Percentiles rank a stretch among this genome's conserved stretches.
Conservation (phyloP, 164 flowering plant genomes). For the Magnolia sinica region DNA sequence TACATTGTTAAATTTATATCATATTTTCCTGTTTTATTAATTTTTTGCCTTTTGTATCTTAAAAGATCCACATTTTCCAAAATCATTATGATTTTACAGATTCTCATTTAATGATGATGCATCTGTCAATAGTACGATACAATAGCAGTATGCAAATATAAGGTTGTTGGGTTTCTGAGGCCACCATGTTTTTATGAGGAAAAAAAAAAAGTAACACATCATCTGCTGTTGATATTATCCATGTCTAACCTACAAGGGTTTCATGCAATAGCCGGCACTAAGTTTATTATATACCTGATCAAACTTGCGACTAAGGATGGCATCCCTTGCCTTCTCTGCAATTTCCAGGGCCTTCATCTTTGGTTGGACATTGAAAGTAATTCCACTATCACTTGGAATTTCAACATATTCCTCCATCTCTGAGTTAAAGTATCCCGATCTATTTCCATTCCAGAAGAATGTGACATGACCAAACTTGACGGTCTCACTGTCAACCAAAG, state of each 20-base stretch:
- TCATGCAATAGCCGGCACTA: not conserved
- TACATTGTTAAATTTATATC: too few species aligned
- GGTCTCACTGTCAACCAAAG: conserved; percentile 62
- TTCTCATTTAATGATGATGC: too few species aligned
- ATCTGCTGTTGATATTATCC: too few species aligned
- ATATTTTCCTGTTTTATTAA: too few species aligned
- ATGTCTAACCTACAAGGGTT: not conserved
- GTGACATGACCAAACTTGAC: conserved; percentile 99
- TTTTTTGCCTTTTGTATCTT: too few species aligned
- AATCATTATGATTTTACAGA: too few species aligned
- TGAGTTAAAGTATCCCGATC: conserved; percentile 79
- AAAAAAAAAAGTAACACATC: too few species aligned
- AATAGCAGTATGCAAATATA: too few species aligned
- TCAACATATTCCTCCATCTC: conserved; percentile 95
- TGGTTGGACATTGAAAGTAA: conserved; percentile 86
- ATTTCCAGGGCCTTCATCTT: conserved; percentile 96
- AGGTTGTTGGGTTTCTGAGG: too few species aligned
- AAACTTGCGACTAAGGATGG: conserved; percentile 78
- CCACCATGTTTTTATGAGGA: too few species aligned
- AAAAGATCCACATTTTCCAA: too few species aligned
- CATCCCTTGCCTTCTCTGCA: conserved; percentile 91
- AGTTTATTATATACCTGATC: conserved; percentile 55
- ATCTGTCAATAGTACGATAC: too few species aligned
- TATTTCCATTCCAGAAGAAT: conserved; percentile 99
- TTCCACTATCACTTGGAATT: conserved; percentile 92